Conservation (phyloP, 805 yeast genomes). For the Danielia oregonensis region DNA sequence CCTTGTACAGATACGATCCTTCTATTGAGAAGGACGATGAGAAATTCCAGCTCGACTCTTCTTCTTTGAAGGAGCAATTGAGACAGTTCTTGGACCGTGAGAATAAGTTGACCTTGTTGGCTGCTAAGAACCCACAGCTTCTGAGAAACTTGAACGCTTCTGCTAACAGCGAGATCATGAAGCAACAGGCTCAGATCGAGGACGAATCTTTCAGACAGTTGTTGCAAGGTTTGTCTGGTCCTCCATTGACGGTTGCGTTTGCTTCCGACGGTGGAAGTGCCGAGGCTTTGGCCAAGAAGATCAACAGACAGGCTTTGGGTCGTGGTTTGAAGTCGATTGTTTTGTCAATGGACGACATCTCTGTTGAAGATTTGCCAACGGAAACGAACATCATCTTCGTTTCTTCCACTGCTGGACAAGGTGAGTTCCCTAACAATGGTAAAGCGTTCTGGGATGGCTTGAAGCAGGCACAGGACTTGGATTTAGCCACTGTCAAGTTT, state of each 20-base stretch:
- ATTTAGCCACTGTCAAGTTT: conserved; percentile 52
- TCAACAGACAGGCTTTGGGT: conserved; percentile 73
- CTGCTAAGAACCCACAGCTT: conserved; percentile 66
- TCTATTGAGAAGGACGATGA: conserved; percentile 41
- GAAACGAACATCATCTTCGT: conserved; percentile 69
- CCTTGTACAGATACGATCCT: conserved; percentile 85
- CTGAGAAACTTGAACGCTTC: conserved; percentile 67
- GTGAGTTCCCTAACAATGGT: conserved; percentile 83
- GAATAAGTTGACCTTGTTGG: conserved; percentile 76
- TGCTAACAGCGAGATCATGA: conserved; percentile 55
- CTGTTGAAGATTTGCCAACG: conserved; percentile 67
- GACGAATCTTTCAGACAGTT: conserved; percentile 73
- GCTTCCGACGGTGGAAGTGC: conserved; percentile 95
- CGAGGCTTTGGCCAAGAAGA: conserved; percentile 71
- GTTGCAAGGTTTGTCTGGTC: conserved; percentile 85
- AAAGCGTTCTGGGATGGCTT: conserved; percentile 71
- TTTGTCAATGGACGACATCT: conserved; percentile 66
- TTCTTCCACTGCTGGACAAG: conserved; percentile 80
- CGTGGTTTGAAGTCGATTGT: conserved; percentile 71
- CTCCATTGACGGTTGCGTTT: conserved; percentile 80
- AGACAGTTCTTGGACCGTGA: conserved; percentile 83
- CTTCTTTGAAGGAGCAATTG: conserved; percentile 71
- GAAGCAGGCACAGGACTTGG: conserved; percentile 59
- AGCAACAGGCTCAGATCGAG: conserved; percentile 61
- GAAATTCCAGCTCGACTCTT: conserved; percentile 82